phyloP scores from a whole-genome alignment of 2,329 filamentous ascomycete species.

The Cytospora paraplurivora region DNA sequence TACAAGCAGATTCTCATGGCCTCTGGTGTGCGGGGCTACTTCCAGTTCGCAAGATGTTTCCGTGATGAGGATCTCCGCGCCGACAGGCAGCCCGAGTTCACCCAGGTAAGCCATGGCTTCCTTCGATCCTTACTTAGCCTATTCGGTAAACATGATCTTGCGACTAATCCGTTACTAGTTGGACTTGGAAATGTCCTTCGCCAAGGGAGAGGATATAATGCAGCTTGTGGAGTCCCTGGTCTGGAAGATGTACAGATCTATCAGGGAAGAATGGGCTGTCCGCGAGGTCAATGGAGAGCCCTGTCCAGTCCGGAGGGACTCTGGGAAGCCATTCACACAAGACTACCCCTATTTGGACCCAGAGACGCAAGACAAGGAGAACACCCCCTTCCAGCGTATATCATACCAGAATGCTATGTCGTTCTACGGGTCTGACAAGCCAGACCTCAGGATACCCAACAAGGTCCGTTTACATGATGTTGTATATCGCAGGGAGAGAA shows the following conservation, averaged over 20 bases:
- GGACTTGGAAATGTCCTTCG: constrained; percentile 93
- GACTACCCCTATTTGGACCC: constrained; percentile 33
- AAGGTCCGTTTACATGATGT: constrained; percentile 47
- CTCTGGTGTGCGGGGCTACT: constrained; percentile 79
- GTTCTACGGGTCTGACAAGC: constrained; percentile 86
- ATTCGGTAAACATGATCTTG: neutral
- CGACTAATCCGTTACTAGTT: constrained; percentile 52
- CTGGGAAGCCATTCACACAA: constrained; percentile 7
- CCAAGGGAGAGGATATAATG: constrained; percentile 72
- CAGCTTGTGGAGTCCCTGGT: constrained; percentile 53
- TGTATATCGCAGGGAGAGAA: neutral
- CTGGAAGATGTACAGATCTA: constrained; percentile 53
- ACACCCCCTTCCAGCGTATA: constrained; percentile 56
- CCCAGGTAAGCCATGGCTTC: constrained; percentile 59
- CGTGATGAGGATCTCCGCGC: constrained; percentile 91
- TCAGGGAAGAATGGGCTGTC: constrained; percentile 46
- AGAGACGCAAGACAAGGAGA: neutral
- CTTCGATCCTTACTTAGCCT: neutral
- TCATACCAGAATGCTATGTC: constrained; percentile 79
- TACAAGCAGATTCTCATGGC: constrained; percentile 99
- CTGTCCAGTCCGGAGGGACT: constrained; percentile 29
- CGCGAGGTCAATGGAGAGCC: constrained; percentile 36
- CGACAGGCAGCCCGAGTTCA: constrained; percentile 95
- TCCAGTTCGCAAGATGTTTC: constrained; percentile 92
- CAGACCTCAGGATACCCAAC: constrained; percentile 76